Conservation (phyloP, 306 rosid genomes). For the Begonia loranthoides region DNA sequence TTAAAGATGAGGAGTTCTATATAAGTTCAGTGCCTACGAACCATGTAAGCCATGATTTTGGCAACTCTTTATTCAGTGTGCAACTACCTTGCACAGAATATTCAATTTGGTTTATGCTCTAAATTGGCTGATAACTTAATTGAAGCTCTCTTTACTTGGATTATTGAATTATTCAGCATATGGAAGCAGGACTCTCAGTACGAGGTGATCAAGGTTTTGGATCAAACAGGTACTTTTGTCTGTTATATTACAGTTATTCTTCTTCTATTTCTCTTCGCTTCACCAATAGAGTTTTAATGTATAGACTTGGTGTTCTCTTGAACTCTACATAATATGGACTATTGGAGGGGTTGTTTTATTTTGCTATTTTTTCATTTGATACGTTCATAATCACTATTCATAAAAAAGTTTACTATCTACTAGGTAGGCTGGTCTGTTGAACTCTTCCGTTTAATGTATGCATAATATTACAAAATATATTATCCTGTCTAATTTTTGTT, state of each 20-base stretch:
- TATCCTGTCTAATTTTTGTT: too few species aligned
- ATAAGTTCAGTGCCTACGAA: slow-evolving; percentile 80
- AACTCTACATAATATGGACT: too few species aligned
- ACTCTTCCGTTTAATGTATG: too few species aligned
- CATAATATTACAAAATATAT: too few species aligned
- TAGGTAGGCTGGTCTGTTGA: too few species aligned
- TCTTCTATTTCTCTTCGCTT: background rate
- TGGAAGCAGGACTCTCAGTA: slow-evolving; percentile 76
- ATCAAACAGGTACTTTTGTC: slow-evolving; percentile 49
- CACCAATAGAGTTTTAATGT: background rate
- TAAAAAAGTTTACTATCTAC: too few species aligned
- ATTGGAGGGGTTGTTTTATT: too few species aligned
- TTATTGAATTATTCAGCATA: slow-evolving; percentile 34
- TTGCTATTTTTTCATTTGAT: too few species aligned
- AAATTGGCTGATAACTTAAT: background rate
- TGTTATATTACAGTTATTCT: background rate
- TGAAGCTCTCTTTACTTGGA: slow-evolving; percentile 1
- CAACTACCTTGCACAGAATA: background rate
- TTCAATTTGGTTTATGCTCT: too few species aligned
- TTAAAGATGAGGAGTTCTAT: slow-evolving; percentile 71
- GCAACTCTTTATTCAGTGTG: slow-evolving; percentile 8
- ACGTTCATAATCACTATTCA: too few species aligned
- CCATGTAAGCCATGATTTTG: slow-evolving; percentile 33
- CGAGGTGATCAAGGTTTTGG: slow-evolving; percentile 57
- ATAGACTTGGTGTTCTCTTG: too few species aligned